phyloP scores from a whole-genome alignment of 108 stramenopile species.

The Aurantiochytrium sp. region DNA sequence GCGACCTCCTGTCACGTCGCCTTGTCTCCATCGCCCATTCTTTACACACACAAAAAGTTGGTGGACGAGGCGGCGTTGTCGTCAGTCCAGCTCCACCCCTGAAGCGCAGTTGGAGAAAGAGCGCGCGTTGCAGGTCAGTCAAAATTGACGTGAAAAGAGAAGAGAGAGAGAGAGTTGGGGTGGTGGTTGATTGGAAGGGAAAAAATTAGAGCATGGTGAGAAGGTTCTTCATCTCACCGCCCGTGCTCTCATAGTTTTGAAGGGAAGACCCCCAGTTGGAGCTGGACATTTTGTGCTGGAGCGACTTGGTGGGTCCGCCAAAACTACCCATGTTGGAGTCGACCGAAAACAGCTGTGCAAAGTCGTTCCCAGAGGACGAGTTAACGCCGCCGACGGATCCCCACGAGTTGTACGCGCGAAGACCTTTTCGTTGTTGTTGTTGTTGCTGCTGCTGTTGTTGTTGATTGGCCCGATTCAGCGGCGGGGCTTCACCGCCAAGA shows the following conservation, averaged over 20 bases:
- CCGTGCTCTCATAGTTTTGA: background rate
- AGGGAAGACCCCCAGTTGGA: background rate
- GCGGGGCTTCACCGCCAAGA: background rate
- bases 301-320: background rate
- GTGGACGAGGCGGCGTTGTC: too few relatives aligned
- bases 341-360: background rate
- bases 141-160: too few relatives aligned
- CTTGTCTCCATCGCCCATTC: too few relatives aligned
- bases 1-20: too few relatives aligned
- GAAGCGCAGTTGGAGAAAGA: too few relatives aligned
- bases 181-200: background rate
- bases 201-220: background rate
- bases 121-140: too few relatives aligned
- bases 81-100: too few relatives aligned
- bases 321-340: background rate
- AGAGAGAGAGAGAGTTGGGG: background rate
- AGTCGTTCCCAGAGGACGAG: background rate
- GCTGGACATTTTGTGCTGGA: background rate
- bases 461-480: background rate
- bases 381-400: background rate
- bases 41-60: too few relatives aligned
- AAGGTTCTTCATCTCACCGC: background rate
- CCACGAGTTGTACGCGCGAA: background rate
- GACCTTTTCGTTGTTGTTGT: background rate
- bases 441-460: background rate